phyloP scores from a whole-genome alignment of 805 yeast genomes.

The Lachancea dasiensis region DNA sequence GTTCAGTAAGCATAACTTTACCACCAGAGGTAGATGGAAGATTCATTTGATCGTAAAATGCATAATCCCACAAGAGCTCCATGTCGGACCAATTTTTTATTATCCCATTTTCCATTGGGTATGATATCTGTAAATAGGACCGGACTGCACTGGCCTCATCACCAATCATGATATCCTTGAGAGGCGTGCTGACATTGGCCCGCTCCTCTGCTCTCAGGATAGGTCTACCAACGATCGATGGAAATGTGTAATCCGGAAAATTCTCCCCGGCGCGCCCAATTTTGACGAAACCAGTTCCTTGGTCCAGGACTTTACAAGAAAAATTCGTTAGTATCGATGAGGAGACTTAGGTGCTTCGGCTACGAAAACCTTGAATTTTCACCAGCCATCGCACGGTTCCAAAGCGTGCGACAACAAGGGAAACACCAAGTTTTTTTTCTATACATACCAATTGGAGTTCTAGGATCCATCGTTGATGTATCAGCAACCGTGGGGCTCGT shows the following conservation, averaged over 20 bases:
- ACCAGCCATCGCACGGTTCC: too few species aligned
- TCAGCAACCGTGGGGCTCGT: too few species aligned
- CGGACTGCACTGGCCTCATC: constrained; percentile 90
- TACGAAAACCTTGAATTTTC: too few species aligned
- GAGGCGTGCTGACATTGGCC: constrained; percentile 52
- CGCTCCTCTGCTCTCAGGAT: constrained; percentile 95
- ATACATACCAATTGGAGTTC: constrained; percentile 32
- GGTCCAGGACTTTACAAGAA: constrained; percentile 66
- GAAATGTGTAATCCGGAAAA: constrained; percentile 95
- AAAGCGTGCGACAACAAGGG: neutral
- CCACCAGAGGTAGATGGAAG: constrained; percentile 67
- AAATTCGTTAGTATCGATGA: constrained; percentile 1
- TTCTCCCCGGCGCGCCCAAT: constrained; percentile 96
- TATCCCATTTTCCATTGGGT: constrained; percentile 98
- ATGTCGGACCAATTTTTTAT: constrained; percentile 98
- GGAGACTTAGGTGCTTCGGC: too few species aligned
- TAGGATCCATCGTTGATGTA: constrained; percentile 26
- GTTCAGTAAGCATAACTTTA: constrained; percentile 88
- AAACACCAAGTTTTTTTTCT: neutral
- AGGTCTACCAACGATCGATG: constrained; percentile 96
- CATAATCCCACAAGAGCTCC: constrained; percentile 98
- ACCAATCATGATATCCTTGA: constrained; percentile 97
- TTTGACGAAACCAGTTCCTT: constrained; percentile 98
- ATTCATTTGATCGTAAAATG: constrained; percentile 87
- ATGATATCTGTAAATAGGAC: constrained; percentile 84